phyloP scores from a whole-genome alignment of 2,329 filamentous ascomycete genomes.

The Aspergillus japonicus region DNA sequence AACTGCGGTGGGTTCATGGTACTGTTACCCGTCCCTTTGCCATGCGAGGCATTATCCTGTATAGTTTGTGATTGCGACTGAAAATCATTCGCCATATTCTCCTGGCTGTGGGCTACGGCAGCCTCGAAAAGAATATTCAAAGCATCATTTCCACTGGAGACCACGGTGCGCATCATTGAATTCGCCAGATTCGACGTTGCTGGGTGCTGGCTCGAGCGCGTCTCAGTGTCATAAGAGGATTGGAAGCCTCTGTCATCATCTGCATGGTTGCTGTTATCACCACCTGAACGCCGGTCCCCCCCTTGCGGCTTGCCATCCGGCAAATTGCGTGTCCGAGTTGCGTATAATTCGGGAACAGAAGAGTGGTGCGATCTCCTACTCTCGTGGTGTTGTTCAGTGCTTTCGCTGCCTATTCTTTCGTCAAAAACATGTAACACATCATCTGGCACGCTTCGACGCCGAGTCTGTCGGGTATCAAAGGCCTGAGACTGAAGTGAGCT shows the following conservation, averaged over 20 bases:
- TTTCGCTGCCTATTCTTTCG: conserved; percentile 2
- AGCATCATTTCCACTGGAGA: conserved; percentile 55
- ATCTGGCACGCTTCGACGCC: not conserved
- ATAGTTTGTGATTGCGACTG: conserved; percentile 23
- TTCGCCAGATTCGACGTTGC: conserved; percentile 33
- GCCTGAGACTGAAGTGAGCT: not conserved
- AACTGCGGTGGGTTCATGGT: conserved; percentile 21
- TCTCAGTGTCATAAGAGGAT: conserved; percentile 7
- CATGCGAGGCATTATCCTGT: conserved; percentile 17
- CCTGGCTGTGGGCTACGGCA: conserved; percentile 41
- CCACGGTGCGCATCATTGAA: conserved; percentile 47
- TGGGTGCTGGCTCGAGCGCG: conserved; percentile 21
- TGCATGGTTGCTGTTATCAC: conserved; percentile 1
- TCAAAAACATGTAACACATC: conserved; percentile 7
- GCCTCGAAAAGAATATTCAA: conserved; percentile 55
- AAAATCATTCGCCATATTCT: conserved; percentile 35
- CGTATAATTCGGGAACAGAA: conserved; percentile 5
- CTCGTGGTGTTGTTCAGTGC: not conserved
- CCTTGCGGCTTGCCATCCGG: not conserved
- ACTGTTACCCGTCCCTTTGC: conserved; percentile 11
- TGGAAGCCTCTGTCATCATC: conserved; percentile 1
- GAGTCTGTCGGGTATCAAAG: not conserved
- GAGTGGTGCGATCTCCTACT: conserved; percentile 3
- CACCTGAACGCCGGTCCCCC: not conserved
- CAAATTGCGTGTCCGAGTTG: conserved; percentile 7